Base-by-base conservation (phyloP, 2,329 filamentous ascomycete species). In the Cercospora sesami region DNA sequence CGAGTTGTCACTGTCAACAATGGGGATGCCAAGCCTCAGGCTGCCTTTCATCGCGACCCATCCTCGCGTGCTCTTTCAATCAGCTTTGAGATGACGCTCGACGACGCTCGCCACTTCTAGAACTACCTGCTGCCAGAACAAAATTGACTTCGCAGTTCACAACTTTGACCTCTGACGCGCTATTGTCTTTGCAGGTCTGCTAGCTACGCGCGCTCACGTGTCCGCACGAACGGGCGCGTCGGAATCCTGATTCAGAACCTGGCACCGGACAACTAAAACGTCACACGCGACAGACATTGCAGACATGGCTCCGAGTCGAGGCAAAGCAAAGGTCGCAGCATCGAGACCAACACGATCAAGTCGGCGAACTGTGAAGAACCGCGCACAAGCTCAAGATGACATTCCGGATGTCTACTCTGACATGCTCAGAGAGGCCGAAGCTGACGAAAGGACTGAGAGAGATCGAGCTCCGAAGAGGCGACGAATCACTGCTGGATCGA, bases 231-330 rank as follows among this genome's bases (percentile, higher is more conserved):
- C 36, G 45, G 45, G 26, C 45, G 45, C 12, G 45, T 51, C 21
- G 21, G 9, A 23, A 51, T 23, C 18, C 45, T 51, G 45, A 21
- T 26, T 23, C 10, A 26, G 4, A 42, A n/a, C 45, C 18, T 26
- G 45, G 18, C 45, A 9, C 12, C 45, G 21, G 21, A 51, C 45
- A 16, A 1, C 45, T 21, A 23, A 8, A 7, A 51, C 45, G 2
- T 39, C n/a, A 36, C 5, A 26, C 10, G 21, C n/a, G 26, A 33
- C 30, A 30, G 14, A 18, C 53, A 58, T 33, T 10, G 21, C 48
- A 39, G 64, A 12, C 65, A 78, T 77, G 75, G 74, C 75, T 55
- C 73, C 75, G 9, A 75, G 73, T 68, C 73, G 74, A 72, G 75
- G 74, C 23, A 75, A 73, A 63, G 71, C 69, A 63, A 75, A 72